These are phyloP conservation scores for Rubus parviflorus DNA, from an alignment of 306 rosid genomes.

Conservation along the genomic window DNA sequence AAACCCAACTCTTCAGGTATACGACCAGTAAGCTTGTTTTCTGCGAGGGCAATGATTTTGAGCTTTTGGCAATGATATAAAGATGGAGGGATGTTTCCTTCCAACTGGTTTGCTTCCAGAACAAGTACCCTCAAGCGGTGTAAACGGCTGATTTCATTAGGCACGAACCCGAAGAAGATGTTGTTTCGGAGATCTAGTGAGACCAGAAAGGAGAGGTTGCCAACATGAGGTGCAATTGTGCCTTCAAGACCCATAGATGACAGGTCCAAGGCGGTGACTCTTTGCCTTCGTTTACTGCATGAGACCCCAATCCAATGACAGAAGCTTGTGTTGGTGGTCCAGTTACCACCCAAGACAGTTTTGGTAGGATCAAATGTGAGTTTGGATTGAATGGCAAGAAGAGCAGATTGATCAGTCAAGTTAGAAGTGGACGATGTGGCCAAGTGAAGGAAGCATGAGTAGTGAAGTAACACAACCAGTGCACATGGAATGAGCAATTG, in stretches of 20 bases:
- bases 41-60: not conserved
- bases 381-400: not conserved
- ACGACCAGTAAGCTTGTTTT: not conserved
- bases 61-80: not conserved
- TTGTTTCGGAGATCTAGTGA: not conserved
- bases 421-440: not conserved
- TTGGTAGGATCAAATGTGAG: not conserved
- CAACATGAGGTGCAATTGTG: not conserved
- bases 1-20: not conserved
- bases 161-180: conserved; percentile 3
- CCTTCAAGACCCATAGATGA: not conserved
- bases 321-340: not conserved
- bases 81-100: not conserved
- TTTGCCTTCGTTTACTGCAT: not conserved
- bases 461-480: not conserved
- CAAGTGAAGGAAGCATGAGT: not conserved
- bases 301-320: not conserved
- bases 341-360: not conserved
- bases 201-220: conserved; percentile 23
- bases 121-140: not conserved
- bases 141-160: not conserved
- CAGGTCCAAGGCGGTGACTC: not conserved
- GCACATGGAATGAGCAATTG: not conserved
- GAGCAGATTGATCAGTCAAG: not conserved
- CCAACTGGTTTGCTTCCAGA: conserved; percentile 11